These are phyloP conservation scores for Alectoria sarmentosa DNA, from an alignment of 495 filamentous ascomycete genomes.

Conservation along the genomic window DNA sequence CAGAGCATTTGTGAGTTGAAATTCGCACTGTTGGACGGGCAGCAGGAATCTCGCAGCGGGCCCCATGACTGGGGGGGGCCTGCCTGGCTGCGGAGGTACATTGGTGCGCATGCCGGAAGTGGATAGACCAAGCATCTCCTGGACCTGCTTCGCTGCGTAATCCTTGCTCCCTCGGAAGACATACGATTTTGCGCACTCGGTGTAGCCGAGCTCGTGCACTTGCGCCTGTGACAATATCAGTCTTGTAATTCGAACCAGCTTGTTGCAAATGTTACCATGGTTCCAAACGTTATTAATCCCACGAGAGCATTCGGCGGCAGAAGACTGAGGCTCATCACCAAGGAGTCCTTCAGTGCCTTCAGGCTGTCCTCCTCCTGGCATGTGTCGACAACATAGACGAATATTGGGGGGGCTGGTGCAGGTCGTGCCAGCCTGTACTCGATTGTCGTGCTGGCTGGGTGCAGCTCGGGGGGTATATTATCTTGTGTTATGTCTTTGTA, in stretches of 20 bases:
- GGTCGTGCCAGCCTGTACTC: slow-evolving; percentile 93
- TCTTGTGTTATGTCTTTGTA: slow-evolving; percentile 98
- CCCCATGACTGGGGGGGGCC: slow-evolving; percentile 64
- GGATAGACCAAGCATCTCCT: slow-evolving; percentile 92
- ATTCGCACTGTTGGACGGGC: slow-evolving; percentile 93
- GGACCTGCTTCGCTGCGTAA: slow-evolving; percentile 91
- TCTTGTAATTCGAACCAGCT: background rate
- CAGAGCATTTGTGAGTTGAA: slow-evolving; percentile 93
- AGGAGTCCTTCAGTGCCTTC: slow-evolving; percentile 88
- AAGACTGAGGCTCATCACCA: slow-evolving; percentile 94
- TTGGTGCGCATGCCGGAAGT: slow-evolving; percentile 65
- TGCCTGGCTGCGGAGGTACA: slow-evolving; percentile 71
- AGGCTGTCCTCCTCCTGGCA: slow-evolving; percentile 98
- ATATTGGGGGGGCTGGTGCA: slow-evolving; percentile 90
- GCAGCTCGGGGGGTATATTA: slow-evolving; percentile 91
- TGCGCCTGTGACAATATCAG: slow-evolving; percentile 58
- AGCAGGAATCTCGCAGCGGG: slow-evolving; percentile 86
- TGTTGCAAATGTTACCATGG: slow-evolving; percentile 60
- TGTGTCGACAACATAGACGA: slow-evolving; percentile 95
- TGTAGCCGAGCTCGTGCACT: slow-evolving; percentile 98
- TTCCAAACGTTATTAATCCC: slow-evolving; percentile 91
- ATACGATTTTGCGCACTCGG: slow-evolving; percentile 98
- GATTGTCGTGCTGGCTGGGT: slow-evolving; percentile 90
- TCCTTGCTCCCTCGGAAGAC: slow-evolving; percentile 98
- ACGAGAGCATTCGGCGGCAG: slow-evolving; percentile 91